These are phyloP conservation scores for Komagataella populi DNA, from an alignment of 805 yeast species.

Conservation along the genomic window DNA sequence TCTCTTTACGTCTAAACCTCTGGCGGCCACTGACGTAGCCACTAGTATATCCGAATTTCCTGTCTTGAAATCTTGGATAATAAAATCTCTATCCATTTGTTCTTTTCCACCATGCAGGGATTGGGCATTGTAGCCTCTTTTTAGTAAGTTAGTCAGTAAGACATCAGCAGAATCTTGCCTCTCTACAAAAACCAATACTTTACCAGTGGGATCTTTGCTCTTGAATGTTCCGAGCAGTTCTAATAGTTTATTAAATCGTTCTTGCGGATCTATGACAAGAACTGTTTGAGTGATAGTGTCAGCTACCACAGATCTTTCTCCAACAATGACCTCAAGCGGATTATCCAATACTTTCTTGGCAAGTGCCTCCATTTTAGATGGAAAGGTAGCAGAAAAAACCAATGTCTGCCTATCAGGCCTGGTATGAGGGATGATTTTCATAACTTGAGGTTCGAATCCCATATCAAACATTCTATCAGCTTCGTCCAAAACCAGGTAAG, in stretches of 20 bases:
- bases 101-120: conserved; percentile 90
- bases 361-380: conserved; percentile 59
- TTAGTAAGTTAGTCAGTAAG: conserved; percentile 37
- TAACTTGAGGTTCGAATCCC: conserved; percentile 95
- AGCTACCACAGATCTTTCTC: conserved; percentile 70
- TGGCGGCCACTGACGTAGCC: conserved; percentile 90
- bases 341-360: conserved; percentile 50
- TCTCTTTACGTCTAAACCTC: conserved; percentile 90
- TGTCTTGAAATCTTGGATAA: conserved; percentile 53
- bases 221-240: conserved; percentile 36
- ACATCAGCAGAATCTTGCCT: conserved; percentile 80
- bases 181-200: conserved; percentile 73
- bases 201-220: conserved; percentile 22
- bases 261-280: conserved; percentile 38
- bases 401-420: conserved; percentile 86
- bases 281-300: conserved; percentile 66
- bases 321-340: conserved; percentile 71
- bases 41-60: conserved; percentile 54
- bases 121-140: conserved; percentile 42
- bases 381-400: conserved; percentile 89
- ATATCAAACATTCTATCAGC: conserved; percentile 95
- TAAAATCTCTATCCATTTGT: conserved; percentile 66
- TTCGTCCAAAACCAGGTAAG: conserved; percentile 85
- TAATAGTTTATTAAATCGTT: conserved; percentile 43
- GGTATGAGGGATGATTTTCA: conserved; percentile 59